Base-by-base conservation (phyloP, 1,139 yeast genomes). In the Candida sojae region DNA sequence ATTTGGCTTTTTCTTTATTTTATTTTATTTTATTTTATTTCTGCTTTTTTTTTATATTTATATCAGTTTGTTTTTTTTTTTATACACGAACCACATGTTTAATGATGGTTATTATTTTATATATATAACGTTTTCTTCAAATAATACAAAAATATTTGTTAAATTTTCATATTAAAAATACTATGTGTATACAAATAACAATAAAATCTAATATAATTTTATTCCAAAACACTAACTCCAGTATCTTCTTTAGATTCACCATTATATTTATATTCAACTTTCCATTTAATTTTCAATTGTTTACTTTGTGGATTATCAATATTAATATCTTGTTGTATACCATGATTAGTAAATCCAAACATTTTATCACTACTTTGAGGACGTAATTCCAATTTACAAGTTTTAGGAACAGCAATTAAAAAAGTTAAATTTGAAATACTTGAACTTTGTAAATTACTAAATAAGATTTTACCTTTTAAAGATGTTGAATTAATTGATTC, bases 381-480 rank as follows among this genome's bases (percentile, higher is more conserved):
- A 49, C 80, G 75, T 68, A 92, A 77, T 43, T 73, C 75, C 55
- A 92, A 75, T 49, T 77, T 79, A 60, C 88, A 82, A 23, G 79
- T 64, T 62, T 87, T 88, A 43, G 97, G 95, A 36, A 88, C 96
- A 0, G 98, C 97, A 47, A 90, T 70, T 62, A 87, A 77, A 60
- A 90, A 84, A 57, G 82, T 82, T 43, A 92, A 67, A 51, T 79
- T 76, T 23, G 60, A 54, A 32, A 73, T 57, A 9, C 71, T 58
- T 11, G 60, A 49, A 13, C 67, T 54, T 46, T 61, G 46, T 74
- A 68, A 48, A 82, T 74, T 57, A 75, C 76, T 50, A 73, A 73
- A 57, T 69, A 69, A 52, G 63, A 70, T 51, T 68, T 58, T 77
- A 10, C 82, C 82, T 37, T 82, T 71, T 32, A 71, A 65, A 5